A percentile compares a stretch with the other conserved stretches of the same genome.
These are phyloP conservation scores for Botrytis byssoidea DNA, from an alignment of 2,329 filamentous ascomycete genomes.

Conservation along the genomic window DNA sequence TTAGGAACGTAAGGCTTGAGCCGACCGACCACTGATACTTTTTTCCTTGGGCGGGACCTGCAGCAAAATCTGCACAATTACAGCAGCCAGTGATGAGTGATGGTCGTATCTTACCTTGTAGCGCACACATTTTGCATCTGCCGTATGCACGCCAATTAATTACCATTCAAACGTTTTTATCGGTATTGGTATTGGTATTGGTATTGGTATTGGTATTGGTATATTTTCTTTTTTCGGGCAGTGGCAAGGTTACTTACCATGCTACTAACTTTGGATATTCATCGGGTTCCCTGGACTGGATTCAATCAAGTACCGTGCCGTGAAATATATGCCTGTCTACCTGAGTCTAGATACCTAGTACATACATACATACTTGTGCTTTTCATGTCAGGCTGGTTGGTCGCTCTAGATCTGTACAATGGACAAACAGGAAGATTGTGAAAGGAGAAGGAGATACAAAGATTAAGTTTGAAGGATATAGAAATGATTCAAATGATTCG, in stretches of 20 bases:
- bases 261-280: no score
- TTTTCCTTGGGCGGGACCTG: background rate
- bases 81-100: background rate
- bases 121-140: background rate
- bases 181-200: background rate
- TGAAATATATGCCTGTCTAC: background rate
- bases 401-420: background rate
- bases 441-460: background rate
- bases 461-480: background rate
- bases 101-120: background rate
- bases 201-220: background rate
- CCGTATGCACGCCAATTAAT: background rate
- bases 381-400: background rate
- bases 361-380: background rate
- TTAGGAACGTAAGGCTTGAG: background rate
- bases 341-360: background rate
- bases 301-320: background rate
- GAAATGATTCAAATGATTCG: background rate
- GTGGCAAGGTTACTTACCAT: background rate
- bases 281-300: background rate
- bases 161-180: background rate
- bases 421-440: background rate
- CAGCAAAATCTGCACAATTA: background rate
- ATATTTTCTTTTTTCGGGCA: background rate
- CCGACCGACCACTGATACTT: background rate